These are phyloP conservation scores for Takashimella tepidaria DNA, from an alignment of 1,284 basidiomycete species.

Conservation along the genomic window DNA sequence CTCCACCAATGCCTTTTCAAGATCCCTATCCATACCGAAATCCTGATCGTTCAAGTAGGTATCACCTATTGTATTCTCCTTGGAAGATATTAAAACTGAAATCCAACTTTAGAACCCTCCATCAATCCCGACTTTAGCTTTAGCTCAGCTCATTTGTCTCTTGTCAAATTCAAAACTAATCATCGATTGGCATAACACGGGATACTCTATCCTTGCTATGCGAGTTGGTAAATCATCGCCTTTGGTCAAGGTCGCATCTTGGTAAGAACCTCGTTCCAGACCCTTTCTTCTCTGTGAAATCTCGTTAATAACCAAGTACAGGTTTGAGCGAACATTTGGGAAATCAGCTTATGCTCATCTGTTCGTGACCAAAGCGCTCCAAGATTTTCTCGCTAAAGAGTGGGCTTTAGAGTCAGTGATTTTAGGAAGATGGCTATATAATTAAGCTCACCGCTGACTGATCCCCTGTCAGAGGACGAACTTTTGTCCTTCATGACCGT, in stretches of 20 bases:
- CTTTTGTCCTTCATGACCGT: constrained; percentile 75
- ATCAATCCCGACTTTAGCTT: constrained; percentile 83
- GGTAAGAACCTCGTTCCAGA: constrained; percentile 53
- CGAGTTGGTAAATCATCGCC: constrained; percentile 63
- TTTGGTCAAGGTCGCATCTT: constrained; percentile 68
- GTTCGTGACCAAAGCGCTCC: constrained; percentile 90
- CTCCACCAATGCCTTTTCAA: constrained; percentile 55
- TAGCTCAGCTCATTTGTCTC: constrained; percentile 69
- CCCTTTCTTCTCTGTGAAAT: too few relatives aligned
- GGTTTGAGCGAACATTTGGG: constrained; percentile 78
- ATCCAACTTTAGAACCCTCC: constrained; percentile 90
- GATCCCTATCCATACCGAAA: constrained; percentile 68
- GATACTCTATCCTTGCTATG: constrained; percentile 86
- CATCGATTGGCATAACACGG: constrained; percentile 99
- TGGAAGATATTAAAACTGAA: background rate
- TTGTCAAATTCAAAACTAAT: constrained; percentile 75
- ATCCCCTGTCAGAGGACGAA: constrained; percentile 62
- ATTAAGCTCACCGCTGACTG: too few relatives aligned
- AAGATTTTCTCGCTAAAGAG: constrained; percentile 60
- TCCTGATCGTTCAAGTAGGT: constrained; percentile 82
- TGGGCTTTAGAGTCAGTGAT: constrained; percentile 72
- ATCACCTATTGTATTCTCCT: too few relatives aligned
- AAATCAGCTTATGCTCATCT: constrained; percentile 77
- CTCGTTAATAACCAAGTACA: constrained; percentile 47
- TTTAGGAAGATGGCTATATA: too few relatives aligned